Evolutionary conservation across 768 basidiomycete species (phyloP), one percentile per base, ranked within the genome.

Genomic region (Russula brevipes): DNA sequence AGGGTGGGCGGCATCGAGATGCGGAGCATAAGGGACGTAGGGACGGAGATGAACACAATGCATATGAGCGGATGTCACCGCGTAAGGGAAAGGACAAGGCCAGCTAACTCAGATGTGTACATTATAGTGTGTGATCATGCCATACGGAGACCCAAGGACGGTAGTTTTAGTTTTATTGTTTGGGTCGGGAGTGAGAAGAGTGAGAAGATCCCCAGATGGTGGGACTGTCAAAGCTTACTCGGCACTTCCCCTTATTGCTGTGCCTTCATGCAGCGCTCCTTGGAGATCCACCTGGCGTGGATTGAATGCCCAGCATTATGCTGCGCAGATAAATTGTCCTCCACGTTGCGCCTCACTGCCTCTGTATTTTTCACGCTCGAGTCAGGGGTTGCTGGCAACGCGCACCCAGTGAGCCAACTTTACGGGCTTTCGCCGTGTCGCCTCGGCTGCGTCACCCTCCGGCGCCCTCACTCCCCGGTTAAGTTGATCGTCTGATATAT

Each of bases 41-140:
- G 2, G 30, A 35, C 4, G 24, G 33, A 19, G 61, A 47, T 19
- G 66, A 62, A 17, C 41, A 56, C 41, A 67, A 65, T 38, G 47
- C 54, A 2, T 66, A 60, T 45, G 66, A 65, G 39, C 59, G 51
- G n/a, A 49, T 11, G 33, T 41, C 65, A 16, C 49, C 50, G 16
- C 31, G 36, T 16, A 64, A 60, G 54, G 66, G 66, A 24, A 66
- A 66, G 39, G 58, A 45, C 5, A 66, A 64, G 46, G n/a, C 60
- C 1, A 47, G 49, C n/a, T 60, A 19, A 42, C 47, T 17, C 2
- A 33, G 41, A 14, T 12, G 11, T 42, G 5, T 14, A 14, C 44
- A n/a, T 59, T 24, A 24, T 24, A 24, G 24, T 24, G 24, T 24
- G 24, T 24, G 24, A 24, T 24, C 24, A 24, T 24, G 24, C 24